Conservation (phyloP, 2,329 filamentous ascomycete species). For the Magnaporthiopsis poae region DNA sequence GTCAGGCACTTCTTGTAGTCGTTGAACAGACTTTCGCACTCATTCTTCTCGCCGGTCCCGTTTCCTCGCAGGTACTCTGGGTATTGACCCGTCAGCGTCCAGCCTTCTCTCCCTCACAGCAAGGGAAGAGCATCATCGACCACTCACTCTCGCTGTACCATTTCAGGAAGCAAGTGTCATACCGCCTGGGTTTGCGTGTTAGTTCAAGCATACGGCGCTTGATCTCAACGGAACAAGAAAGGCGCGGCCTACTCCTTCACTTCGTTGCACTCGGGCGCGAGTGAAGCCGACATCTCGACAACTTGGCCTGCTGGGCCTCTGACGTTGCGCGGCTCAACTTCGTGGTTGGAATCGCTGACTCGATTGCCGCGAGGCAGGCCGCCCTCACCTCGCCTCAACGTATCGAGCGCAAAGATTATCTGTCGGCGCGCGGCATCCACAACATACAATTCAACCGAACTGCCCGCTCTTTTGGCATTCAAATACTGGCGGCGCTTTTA, state of each 20-base stretch:
- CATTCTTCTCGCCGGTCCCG: constrained; percentile 63
- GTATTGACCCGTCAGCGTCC: constrained; percentile 7
- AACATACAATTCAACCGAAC: no score
- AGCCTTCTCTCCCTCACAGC: constrained; percentile 4
- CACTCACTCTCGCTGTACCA: constrained; percentile 96
- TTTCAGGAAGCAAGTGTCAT: constrained; percentile 95
- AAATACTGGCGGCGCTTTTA: no score
- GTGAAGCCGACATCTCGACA: constrained; percentile 71
- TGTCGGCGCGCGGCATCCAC: no score
- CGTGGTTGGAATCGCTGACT: no score
- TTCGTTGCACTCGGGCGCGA: constrained; percentile 90
- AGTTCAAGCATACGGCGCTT: constrained; percentile 6
- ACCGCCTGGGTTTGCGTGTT: constrained; percentile 49
- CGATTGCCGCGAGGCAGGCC: no score
- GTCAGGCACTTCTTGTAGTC: constrained; percentile 79
- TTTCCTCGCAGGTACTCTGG: constrained; percentile 82
- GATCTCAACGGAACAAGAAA: constrained; percentile 8
- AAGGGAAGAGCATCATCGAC: constrained; percentile 9
- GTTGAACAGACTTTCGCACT: constrained; percentile 77
- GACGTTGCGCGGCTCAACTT: no score
- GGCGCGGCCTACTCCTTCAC: constrained; percentile 68
- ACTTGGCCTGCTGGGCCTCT: background rate
- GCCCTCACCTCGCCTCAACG: no score
- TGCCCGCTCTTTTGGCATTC: no score
- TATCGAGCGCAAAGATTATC: no score